Percentiles rank a stretch among this genome's conserved stretches.
Evolutionary conservation across 805 yeast genomes (phyloP).

Genomic region (Wilhelminamyces savonicus): DNA sequence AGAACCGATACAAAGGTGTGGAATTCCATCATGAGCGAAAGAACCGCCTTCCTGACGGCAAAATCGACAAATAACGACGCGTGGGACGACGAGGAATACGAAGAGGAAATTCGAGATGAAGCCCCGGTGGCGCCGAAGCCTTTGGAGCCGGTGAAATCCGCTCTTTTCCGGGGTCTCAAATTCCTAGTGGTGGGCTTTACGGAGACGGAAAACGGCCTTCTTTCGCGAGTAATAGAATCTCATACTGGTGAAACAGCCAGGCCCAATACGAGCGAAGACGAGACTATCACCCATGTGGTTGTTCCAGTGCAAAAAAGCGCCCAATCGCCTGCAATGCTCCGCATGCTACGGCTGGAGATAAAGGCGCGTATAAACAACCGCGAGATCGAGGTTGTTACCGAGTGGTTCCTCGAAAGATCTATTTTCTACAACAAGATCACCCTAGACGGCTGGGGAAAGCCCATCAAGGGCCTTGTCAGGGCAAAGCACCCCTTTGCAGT

Average conservation of each 20-base stretch:
- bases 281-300: conserved; percentile 24
- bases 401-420: conserved; percentile 76
- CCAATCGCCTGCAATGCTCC: conserved; percentile 18
- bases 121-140: conserved; percentile 5
- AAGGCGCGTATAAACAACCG: conserved; percentile 15
- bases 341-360: conserved; percentile 16
- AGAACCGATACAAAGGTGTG: conserved; percentile 30
- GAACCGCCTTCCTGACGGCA: too few relatives aligned
- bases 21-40: conserved; percentile 33
- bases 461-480: conserved; percentile 31
- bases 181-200: conserved; percentile 42
- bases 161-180: conserved; percentile 34
- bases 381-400: conserved; percentile 46
- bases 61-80: conserved; percentile 12
- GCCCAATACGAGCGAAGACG: conserved; percentile 9
- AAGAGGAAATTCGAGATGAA: conserved; percentile 3
- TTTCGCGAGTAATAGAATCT: conserved; percentile 37
- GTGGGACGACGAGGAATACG: conserved; percentile 20
- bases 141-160: conserved; percentile 1
- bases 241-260: conserved; percentile 36
- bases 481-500: conserved; percentile 24
- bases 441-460: conserved; percentile 61
- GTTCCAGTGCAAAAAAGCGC: conserved; percentile 25
- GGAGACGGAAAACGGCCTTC: conserved; percentile 26
- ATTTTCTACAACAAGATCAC: conserved; percentile 47